phyloP scores from a whole-genome alignment of 1,284 basidiomycete species.

The Caloboletus firmus region DNA sequence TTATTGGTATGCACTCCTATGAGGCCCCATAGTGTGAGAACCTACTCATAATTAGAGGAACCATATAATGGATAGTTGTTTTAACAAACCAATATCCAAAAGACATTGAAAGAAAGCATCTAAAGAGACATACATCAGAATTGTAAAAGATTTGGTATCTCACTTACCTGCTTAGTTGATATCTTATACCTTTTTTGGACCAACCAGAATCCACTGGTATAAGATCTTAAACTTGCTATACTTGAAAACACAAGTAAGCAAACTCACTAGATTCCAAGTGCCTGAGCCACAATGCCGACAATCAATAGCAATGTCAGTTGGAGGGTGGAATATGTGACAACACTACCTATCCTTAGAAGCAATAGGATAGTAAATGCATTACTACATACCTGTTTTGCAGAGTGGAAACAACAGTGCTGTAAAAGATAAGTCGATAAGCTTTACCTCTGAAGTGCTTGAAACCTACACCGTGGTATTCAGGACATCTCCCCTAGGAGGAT shows the following conservation, averaged over 20 bases:
- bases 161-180: conserved; percentile 47
- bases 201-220: conserved; percentile 67
- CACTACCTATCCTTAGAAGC: conserved; percentile 29
- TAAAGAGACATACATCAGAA: conserved; percentile 25
- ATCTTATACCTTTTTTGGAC: conserved; percentile 73
- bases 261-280: conserved; percentile 70
- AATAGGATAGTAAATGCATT: not conserved
- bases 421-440: not conserved
- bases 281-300: conserved; percentile 76
- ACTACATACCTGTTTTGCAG: conserved; percentile 67
- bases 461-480: conserved; percentile 73
- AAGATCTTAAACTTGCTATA: not conserved
- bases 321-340: conserved; percentile 66
- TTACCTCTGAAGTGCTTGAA: not conserved
- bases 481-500: conserved; percentile 57
- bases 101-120: conserved; percentile 72
- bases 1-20: conserved; percentile 72
- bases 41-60: conserved; percentile 35
- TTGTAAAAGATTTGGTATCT: not conserved
- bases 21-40: conserved; percentile 75
- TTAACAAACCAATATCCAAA: conserved; percentile 64
- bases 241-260: not conserved
- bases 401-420: conserved; percentile 74
- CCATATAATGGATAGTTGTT: not conserved
- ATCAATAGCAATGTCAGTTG: conserved; percentile 71